These are phyloP conservation scores for Sungouiella blattae DNA, from an alignment of 805 yeast species.

Conservation along the genomic window DNA sequence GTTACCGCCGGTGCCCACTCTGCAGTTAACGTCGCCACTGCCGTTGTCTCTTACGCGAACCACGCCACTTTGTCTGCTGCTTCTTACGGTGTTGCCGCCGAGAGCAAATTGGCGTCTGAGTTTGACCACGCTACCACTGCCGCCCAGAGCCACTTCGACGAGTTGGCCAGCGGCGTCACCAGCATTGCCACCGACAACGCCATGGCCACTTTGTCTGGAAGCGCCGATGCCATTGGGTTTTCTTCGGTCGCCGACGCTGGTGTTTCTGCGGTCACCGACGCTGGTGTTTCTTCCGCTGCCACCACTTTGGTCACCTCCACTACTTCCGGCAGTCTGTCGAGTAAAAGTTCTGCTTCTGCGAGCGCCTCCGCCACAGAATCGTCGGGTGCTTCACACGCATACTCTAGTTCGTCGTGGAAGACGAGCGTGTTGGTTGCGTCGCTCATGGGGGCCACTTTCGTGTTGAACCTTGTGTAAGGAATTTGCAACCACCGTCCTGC, in stretches of 20 bases:
- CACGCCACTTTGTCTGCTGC: too few relatives aligned
- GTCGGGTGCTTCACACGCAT: not conserved
- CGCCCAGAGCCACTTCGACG: constrained; percentile 6
- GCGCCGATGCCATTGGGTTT: constrained; percentile 1
- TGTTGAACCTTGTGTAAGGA: too few relatives aligned
- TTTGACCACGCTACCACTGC: constrained; percentile 7
- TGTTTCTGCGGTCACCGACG: not conserved
- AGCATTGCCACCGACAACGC: constrained; percentile 1
- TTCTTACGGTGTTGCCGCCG: constrained; percentile 6
- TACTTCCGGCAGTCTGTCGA: not conserved
- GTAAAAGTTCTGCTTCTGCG: not conserved
- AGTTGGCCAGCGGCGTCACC: not conserved
- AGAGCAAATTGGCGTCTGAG: constrained; percentile 1
- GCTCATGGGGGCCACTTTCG: constrained; percentile 32
- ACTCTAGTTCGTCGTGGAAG: constrained; percentile 24
- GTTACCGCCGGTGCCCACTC: constrained; percentile 5
- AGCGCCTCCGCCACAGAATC: not conserved
- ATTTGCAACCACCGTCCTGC: too few relatives aligned
- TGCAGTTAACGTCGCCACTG: constrained; percentile 3
- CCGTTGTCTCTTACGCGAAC: constrained; percentile 2
- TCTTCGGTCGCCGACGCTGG: not conserved
- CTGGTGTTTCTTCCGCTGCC: not conserved
- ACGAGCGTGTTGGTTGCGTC: constrained; percentile 34
- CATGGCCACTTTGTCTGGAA: constrained; percentile 5
- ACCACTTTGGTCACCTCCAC: not conserved